phyloP scores from a whole-genome alignment of 2,329 filamentous ascomycete species.

The Cercospora sp. region DNA sequence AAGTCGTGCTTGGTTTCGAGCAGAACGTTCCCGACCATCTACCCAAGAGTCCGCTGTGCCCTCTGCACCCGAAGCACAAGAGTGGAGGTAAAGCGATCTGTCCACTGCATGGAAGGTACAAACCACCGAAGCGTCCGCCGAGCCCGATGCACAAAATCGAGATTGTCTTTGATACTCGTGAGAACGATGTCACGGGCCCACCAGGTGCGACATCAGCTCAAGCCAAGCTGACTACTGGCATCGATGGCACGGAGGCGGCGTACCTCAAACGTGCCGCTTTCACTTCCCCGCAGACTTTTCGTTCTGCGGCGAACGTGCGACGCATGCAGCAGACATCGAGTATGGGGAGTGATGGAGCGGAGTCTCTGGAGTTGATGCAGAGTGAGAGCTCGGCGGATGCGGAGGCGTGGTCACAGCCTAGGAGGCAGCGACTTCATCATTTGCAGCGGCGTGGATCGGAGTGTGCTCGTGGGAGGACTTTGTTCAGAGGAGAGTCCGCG shows the following conservation, averaged over 20 bases:
- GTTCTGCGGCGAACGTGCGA: neutral
- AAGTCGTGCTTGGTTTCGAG: conserved; percentile 35
- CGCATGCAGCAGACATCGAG: conserved; percentile 14
- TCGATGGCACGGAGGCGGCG: neutral
- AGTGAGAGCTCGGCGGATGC: neutral
- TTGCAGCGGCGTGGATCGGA: conserved; percentile 2
- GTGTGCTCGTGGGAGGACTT: conserved; percentile 10
- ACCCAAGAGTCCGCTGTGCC: conserved; percentile 46
- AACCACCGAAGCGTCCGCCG: conserved; percentile 10
- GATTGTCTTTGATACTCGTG: conserved; percentile 22
- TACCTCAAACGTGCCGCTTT: neutral
- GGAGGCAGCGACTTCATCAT: neutral
- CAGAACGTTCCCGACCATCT: conserved; percentile 47
- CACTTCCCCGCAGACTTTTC: neutral
- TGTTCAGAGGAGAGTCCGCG: conserved; percentile 12
- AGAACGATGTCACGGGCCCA: neutral
- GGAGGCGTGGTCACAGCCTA: conserved; percentile 6
- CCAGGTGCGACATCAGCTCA: neutral
- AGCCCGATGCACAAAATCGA: conserved; percentile 13
- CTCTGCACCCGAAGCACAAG: conserved; percentile 41
- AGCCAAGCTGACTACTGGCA: neutral
- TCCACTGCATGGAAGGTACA: conserved; percentile 41
- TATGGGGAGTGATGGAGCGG: conserved; percentile 21
- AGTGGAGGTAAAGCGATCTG: conserved; percentile 42
- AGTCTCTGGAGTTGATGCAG: neutral